These are phyloP conservation scores for Sonneratia caseolaris DNA, from an alignment of 345 rosid species.

Conservation along the genomic window DNA sequence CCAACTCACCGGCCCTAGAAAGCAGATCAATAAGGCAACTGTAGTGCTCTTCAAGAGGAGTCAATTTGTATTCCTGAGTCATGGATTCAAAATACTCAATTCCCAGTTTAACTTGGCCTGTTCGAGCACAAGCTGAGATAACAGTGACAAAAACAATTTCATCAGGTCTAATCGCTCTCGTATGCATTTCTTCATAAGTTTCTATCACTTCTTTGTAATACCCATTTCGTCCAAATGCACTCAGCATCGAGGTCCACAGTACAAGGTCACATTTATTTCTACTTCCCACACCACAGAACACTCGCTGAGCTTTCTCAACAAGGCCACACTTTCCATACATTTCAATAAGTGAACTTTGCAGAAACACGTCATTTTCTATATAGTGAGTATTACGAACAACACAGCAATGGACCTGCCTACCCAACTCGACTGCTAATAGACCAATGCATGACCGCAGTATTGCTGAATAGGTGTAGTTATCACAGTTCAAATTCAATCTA, in stretches of 20 bases:
- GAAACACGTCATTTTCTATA: slow-evolving; percentile 27
- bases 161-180: slow-evolving; percentile 34
- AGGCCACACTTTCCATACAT: slow-evolving; percentile 54
- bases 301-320: slow-evolving; percentile 30
- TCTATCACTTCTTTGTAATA: slow-evolving; percentile 27
- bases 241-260: slow-evolving; percentile 53
- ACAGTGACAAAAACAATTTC: slow-evolving; percentile 39
- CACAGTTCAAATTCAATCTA: slow-evolving; percentile 24
- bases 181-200: slow-evolving; percentile 31
- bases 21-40: slow-evolving; percentile 48
- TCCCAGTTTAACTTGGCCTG: slow-evolving; percentile 45
- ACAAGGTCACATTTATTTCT: slow-evolving; percentile 30
- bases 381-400: slow-evolving; percentile 19
- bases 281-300: slow-evolving; percentile 27
- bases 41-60: slow-evolving; percentile 42
- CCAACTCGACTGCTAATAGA: slow-evolving; percentile 30
- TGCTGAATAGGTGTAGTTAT: slow-evolving; percentile 36
- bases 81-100: slow-evolving; percentile 38
- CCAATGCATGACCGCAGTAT: slow-evolving; percentile 27
- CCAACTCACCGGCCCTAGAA: slow-evolving; percentile 45
- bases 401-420: slow-evolving; percentile 42
- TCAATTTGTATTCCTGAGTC: slow-evolving; percentile 22
- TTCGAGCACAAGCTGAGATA: slow-evolving; percentile 50
- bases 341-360: slow-evolving; percentile 54
- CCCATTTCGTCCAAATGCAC: slow-evolving; percentile 39